These are phyloP conservation scores for Austroboletus niveus DNA, from an alignment of 1,284 basidiomycete species.

Conservation along the genomic window DNA sequence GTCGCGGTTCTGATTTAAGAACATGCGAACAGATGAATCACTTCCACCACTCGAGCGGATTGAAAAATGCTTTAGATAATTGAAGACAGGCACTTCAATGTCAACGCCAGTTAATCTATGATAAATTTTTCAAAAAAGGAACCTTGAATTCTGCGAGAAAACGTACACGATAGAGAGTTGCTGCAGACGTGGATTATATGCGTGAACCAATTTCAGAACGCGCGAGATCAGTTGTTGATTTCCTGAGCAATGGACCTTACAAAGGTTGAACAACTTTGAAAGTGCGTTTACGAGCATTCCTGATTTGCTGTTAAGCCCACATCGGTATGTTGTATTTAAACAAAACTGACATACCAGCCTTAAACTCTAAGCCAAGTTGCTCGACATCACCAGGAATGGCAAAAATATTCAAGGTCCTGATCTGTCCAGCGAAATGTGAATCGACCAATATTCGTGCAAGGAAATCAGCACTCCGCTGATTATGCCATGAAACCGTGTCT, in stretches of 20 bases:
- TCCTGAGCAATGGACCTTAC: slow-evolving; percentile 58
- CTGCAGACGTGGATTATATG: slow-evolving; percentile 47
- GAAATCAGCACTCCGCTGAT: neutral
- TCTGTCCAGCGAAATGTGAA: neutral
- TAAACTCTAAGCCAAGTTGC: too few species aligned
- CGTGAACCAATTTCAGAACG: slow-evolving; percentile 51
- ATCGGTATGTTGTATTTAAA: neutral
- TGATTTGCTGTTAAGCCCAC: slow-evolving; percentile 22
- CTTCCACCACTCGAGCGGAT: slow-evolving; percentile 52
- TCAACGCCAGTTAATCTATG: slow-evolving; percentile 45
- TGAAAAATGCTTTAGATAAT: slow-evolving; percentile 56
- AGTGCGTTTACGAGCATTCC: slow-evolving; percentile 69
- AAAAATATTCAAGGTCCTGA: neutral
- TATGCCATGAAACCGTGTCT: neutral
- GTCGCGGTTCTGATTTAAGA: slow-evolving; percentile 53
- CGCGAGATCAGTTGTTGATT: slow-evolving; percentile 50
- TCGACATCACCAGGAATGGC: neutral
- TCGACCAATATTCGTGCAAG: neutral
- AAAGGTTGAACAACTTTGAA: slow-evolving; percentile 56
- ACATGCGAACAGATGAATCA: slow-evolving; percentile 40
- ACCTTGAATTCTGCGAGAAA: neutral
- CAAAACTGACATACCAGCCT: neutral
- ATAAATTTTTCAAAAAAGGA: slow-evolving; percentile 29
- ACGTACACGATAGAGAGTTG: slow-evolving; percentile 54
- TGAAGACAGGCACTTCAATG: slow-evolving; percentile 58